Conservation (phyloP, 2,329 filamentous ascomycete species). For the Fusarium euwallaceae region DNA sequence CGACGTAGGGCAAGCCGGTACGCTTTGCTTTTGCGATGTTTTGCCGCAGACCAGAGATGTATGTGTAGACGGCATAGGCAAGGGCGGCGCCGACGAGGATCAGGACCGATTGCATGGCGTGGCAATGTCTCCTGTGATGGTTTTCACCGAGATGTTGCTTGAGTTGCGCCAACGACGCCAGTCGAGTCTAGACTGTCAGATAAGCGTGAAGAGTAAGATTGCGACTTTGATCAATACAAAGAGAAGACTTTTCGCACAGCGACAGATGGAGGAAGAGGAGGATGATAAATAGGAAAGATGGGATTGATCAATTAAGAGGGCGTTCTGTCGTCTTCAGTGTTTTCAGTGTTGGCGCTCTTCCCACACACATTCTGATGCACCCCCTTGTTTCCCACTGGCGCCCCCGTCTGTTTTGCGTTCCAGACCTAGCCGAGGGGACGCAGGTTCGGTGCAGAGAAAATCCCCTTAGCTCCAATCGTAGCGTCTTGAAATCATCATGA, state of each 20-base stretch:
- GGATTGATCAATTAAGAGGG: background rate
- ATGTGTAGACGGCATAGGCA: slow-evolving; percentile 51
- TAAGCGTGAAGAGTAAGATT: background rate
- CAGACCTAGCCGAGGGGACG: background rate
- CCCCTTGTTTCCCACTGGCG: slow-evolving; percentile 2
- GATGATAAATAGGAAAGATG: background rate
- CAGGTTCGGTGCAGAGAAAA: background rate
- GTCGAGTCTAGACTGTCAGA: background rate
- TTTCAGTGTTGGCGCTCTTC: background rate
- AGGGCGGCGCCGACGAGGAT: slow-evolving; percentile 51
- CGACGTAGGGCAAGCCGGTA: slow-evolving; percentile 65
- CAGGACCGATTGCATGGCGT: slow-evolving; percentile 55
- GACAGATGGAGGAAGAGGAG: background rate
- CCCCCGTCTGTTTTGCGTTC: slow-evolving; percentile 1
- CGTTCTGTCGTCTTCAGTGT: background rate
- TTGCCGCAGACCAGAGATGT: slow-evolving; percentile 52
- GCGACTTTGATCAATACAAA: background rate
- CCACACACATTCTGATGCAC: slow-evolving; percentile 3
- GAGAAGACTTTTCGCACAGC: background rate
- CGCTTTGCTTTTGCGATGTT: slow-evolving; percentile 65
- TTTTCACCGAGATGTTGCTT: background rate
- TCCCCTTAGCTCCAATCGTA: slow-evolving; percentile 5
- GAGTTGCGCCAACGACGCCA: background rate
- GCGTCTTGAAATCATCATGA: slow-evolving; percentile 5
- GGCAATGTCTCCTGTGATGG: background rate